phyloP scores from a whole-genome alignment of 2,329 filamentous ascomycete genomes.

The Colletotrichum orbiculare region DNA sequence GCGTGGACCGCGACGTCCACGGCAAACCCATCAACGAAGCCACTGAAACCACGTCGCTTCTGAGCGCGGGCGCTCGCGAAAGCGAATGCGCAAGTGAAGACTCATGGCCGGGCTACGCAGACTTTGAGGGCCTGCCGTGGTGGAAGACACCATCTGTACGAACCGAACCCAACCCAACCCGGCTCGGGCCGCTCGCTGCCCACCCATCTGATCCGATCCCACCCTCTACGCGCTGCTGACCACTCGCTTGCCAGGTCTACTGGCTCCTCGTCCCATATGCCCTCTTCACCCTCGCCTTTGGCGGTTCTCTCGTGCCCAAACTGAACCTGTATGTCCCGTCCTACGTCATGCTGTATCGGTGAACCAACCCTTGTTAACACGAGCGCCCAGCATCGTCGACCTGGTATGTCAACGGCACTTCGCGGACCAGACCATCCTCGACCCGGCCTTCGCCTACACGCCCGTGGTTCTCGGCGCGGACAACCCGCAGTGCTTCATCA shows the following conservation, averaged over 20 bases:
- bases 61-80: conserved; percentile 45
- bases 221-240: neutral
- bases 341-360: conserved; percentile 10
- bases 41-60: conserved; percentile 53
- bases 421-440: conserved; percentile 68
- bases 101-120: conserved; percentile 62
- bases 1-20: conserved; percentile 25
- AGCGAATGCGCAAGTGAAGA: conserved; percentile 38
- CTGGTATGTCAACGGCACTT: conserved; percentile 89
- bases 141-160: conserved; percentile 72
- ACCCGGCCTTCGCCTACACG: conserved; percentile 69
- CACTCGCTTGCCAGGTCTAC: conserved; percentile 66
- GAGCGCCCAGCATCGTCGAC: conserved; percentile 70
- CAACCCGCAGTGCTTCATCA: conserved; percentile 83
- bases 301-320: conserved; percentile 86
- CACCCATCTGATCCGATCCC: conserved; percentile 40
- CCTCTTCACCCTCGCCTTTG: conserved; percentile 86
- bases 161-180: conserved; percentile 38
- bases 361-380: conserved; percentile 12
- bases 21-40: conserved; percentile 26
- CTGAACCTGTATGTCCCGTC: conserved; percentile 73
- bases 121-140: conserved; percentile 72
- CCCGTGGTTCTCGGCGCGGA: conserved; percentile 75
- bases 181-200: conserved; percentile 16
- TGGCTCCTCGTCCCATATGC: conserved; percentile 87